Evolutionary conservation across 2,329 filamentous ascomycete genomes (phyloP).

Genomic region (Epicoccum sorghinum): DNA sequence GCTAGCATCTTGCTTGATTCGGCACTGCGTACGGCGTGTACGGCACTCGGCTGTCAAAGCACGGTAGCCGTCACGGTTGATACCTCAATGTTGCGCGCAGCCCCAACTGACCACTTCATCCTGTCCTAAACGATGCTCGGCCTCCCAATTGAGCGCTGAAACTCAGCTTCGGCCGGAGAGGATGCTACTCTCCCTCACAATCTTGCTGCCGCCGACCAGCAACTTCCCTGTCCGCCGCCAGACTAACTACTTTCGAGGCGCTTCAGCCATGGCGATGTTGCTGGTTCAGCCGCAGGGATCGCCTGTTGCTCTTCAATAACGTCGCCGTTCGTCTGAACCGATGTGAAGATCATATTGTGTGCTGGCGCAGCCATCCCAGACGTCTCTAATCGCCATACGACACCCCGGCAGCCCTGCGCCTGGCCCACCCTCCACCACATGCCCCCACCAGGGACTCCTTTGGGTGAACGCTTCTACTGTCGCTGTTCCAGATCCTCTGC

Average conservation of each 20-base stretch:
- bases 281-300: conserved; percentile 41
- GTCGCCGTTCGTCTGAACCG: conserved; percentile 29
- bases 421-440: conserved; percentile 40
- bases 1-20: conserved; percentile 5
- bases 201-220: conserved; percentile 24
- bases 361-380: conserved; percentile 32
- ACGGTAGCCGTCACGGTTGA: conserved; percentile 14
- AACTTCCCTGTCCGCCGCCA: conserved; percentile 24
- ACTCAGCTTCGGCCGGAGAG: conserved; percentile 35
- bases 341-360: conserved; percentile 20
- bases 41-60: conserved; percentile 8
- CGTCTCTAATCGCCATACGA: conserved; percentile 37
- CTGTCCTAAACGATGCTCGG: conserved; percentile 26
- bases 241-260: conserved; percentile 21
- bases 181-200: conserved; percentile 18
- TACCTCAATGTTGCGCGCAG: conserved; percentile 21
- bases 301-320: conserved; percentile 32
- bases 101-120: conserved; percentile 22
- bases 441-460: conserved; percentile 41
- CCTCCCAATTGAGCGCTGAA: conserved; percentile 36
- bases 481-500: conserved; percentile 49
- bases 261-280: conserved; percentile 27
- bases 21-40: background rate
- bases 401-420: conserved; percentile 43
- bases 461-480: conserved; percentile 48